These are phyloP conservation scores for Exophiala viscosa DNA, from an alignment of 2,329 filamentous ascomycete genomes.

Conservation along the genomic window DNA sequence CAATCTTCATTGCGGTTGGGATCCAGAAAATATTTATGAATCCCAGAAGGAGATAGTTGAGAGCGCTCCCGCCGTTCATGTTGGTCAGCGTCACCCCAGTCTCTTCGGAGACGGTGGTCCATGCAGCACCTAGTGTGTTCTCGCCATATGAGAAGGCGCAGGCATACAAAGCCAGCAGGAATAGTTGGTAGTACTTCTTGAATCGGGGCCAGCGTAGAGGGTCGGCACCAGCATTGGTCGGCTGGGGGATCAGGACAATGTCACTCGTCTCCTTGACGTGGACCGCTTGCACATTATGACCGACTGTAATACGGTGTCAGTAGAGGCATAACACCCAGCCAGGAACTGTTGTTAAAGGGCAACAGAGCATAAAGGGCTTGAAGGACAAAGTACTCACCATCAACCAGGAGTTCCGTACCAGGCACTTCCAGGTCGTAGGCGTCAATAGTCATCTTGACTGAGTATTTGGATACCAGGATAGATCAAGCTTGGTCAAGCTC, in stretches of 20 bases:
- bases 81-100: conserved; percentile 38
- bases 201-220: conserved; percentile 35
- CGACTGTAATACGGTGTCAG: conserved; percentile 16
- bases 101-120: conserved; percentile 40
- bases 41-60: conserved; percentile 41
- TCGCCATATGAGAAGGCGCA: conserved; percentile 42
- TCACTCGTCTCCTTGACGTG: conserved; percentile 29
- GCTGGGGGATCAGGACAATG: conserved; percentile 35
- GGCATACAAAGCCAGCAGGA: conserved; percentile 40
- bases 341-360: neutral
- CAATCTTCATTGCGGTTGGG: conserved; percentile 45
- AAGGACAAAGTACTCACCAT: conserved; percentile 23
- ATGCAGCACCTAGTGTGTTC: conserved; percentile 42
- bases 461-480: neutral
- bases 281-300: conserved; percentile 25
- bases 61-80: conserved; percentile 41
- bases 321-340: neutral
- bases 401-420: conserved; percentile 36
- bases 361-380: neutral
- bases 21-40: conserved; percentile 43
- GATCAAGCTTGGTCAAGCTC: too few species aligned
- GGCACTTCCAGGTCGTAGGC: conserved; percentile 30
- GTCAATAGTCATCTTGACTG: conserved; percentile 5
- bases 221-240: conserved; percentile 32
- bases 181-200: conserved; percentile 41